A percentile compares a stretch with the other conserved stretches of the same genome.
phyloP scores from a whole-genome alignment of 768 basidiomycete genomes.

The Tricholoma sp. region DNA sequence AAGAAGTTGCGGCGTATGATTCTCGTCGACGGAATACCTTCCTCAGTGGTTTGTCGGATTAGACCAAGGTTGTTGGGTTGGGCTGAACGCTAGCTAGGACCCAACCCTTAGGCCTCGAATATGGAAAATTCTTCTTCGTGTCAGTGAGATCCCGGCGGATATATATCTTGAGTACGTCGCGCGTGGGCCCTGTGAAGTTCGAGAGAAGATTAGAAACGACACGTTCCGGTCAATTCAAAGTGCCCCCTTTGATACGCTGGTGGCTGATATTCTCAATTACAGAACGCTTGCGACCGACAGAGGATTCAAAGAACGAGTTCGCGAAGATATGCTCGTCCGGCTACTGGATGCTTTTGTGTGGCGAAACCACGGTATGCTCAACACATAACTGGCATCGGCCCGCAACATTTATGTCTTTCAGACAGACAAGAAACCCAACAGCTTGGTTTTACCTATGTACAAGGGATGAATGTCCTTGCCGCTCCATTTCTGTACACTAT shows the following conservation, averaged over 20 bases:
- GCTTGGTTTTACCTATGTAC: conserved; percentile 91
- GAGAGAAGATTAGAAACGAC: conserved; percentile 93
- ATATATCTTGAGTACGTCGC: conserved; percentile 74
- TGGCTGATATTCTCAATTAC: conserved; percentile 1
- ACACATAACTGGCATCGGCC: neutral
- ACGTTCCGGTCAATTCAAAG: conserved; percentile 70
- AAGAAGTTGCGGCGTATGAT: conserved; percentile 85
- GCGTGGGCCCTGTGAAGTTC: conserved; percentile 80
- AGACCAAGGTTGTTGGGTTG: neutral
- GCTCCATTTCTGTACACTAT: conserved; percentile 97
- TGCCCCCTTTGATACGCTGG: neutral
- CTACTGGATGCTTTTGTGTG: conserved; percentile 98
- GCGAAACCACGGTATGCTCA: conserved; percentile 72
- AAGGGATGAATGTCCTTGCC: conserved; percentile 98
- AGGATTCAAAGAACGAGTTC: conserved; percentile 95
- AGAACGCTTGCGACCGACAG: conserved; percentile 94
- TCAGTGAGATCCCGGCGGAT: conserved; percentile 73
- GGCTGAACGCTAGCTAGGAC: conserved; percentile 36
- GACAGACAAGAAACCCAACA: conserved; percentile 76
- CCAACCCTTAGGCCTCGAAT: conserved; percentile 81
- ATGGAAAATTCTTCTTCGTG: conserved; percentile 91
- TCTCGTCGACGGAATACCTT: conserved; percentile 87
- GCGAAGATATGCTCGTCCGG: conserved; percentile 94
- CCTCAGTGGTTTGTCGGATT: conserved; percentile 52
- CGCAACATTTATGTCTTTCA: conserved; percentile 19